Conservation (phyloP, 495 filamentous ascomycete genomes). For the Trichocladium antarcticum region DNA sequence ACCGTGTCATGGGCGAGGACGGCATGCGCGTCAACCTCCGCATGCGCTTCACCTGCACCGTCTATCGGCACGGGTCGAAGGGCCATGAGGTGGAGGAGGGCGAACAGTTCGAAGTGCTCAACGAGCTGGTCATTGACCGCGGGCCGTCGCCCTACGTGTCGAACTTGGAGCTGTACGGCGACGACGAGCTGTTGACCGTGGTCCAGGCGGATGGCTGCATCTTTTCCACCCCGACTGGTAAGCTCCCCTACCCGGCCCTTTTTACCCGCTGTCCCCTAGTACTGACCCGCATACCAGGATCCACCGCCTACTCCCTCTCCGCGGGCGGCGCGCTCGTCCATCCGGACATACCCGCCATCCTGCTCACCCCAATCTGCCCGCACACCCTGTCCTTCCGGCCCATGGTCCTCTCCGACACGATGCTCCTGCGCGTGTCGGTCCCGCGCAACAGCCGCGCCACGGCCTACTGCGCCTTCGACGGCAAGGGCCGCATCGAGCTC, state of each 20-base stretch:
- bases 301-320: constrained; percentile 90
- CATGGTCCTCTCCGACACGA: constrained; percentile 95
- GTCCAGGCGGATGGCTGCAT: constrained; percentile 96
- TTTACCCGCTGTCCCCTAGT: background rate
- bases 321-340: constrained; percentile 93
- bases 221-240: constrained; percentile 87
- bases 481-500: constrained; percentile 87
- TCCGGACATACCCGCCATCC: constrained; percentile 93
- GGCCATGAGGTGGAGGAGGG: constrained; percentile 52
- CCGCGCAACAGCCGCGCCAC: constrained; percentile 76
- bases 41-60: constrained; percentile 95
- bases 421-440: constrained; percentile 78
- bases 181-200: constrained; percentile 84
- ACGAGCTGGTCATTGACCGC: constrained; percentile 94
- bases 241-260: constrained; percentile 7
- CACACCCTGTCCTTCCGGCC: constrained; percentile 94
- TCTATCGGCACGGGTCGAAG: constrained; percentile 52
- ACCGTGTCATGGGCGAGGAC: constrained; percentile 75
- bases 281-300: constrained; percentile 39
- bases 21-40: constrained; percentile 93
- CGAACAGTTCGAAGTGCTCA: constrained; percentile 90
- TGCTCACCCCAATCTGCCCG: constrained; percentile 93
- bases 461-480: constrained; percentile 92
- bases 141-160: constrained; percentile 94
- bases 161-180: constrained; percentile 88